Base-by-base conservation (phyloP, 1,284 basidiomycete species). In the Malassezia cuniculi region DNA sequence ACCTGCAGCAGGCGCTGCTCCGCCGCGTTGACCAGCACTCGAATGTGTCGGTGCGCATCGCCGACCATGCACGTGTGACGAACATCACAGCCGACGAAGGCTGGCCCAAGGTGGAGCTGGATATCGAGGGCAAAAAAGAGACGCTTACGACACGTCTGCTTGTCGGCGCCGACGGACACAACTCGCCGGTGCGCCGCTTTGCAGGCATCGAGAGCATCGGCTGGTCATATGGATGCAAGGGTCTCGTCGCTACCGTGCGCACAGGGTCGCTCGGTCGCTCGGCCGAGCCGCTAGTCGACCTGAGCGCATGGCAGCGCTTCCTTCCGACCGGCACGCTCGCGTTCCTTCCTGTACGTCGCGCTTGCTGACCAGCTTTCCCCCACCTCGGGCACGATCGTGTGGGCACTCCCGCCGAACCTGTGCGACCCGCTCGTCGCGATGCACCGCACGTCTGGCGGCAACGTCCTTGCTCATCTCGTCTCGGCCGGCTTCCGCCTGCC, bases 101-200 rank as follows among this genome's bases (percentile, higher is more conserved):
- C 9, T 55, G 50, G 56, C 59, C 55, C 14, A 12, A 35, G 22
- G 30, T 47, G 12, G 24, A 39, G 29, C 39, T 47, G 0, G 36
- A 39, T 6, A 27, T 24, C 0, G 48, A 28, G 3, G 28, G 27
- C n/a, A 12, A 24, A 30, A n/a, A 21, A 21, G 22, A 26, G 9
- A 14, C 18, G 14, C 25, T 53, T 7, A 8, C 24, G 12, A 26
- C 41, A 27, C 45, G 54, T 29, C 57, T 46, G 38, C 54, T 89
- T 80, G 77, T 97, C 27, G 90, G 93, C 16, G 93, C 93, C 6
- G 93, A 97, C 60, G 93, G 93, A 0, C 79, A 79, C 60, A 89
- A 87, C 64, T 94, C 87, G 1, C 90, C 90, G 6, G 93, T 95
- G 12, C 78, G 87, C 33, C 69, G 77, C 27, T 95, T 82, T 61